These are phyloP conservation scores for Adansonia grandidieri DNA, from an alignment of 441 rosid genomes.

Conservation along the genomic window DNA sequence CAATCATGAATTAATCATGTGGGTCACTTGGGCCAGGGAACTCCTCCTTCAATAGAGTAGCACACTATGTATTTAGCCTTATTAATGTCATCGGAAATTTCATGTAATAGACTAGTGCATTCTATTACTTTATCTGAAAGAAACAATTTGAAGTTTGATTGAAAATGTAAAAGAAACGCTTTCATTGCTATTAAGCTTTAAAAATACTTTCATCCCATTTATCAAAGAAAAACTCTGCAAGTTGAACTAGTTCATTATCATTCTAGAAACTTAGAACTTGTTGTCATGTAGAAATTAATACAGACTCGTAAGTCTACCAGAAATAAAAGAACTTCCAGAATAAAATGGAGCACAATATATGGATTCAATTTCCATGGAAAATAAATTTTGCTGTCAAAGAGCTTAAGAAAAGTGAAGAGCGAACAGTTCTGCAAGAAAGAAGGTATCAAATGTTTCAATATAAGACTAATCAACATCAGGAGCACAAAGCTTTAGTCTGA, in stretches of 20 bases:
- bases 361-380: slow-evolving; percentile 8
- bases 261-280: not conserved
- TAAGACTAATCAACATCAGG: not conserved
- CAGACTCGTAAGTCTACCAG: slow-evolving; percentile 3
- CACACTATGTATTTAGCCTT: not conserved
- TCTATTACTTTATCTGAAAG: not conserved
- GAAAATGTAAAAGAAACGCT: slow-evolving; percentile 1
- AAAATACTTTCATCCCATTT: slow-evolving; percentile 9
- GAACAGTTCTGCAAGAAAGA: not conserved
- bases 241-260: too few species aligned
- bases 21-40: not conserved
- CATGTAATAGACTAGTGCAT: not conserved
- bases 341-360: not conserved
- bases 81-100: not conserved
- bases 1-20: not conserved
- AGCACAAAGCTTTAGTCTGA: not conserved
- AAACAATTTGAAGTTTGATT: slow-evolving; percentile 1
- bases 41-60: not conserved
- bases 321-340: slow-evolving; percentile 11
- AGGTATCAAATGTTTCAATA: slow-evolving; percentile 2
- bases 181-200: not conserved
- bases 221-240: slow-evolving; percentile 17
- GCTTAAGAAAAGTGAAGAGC: slow-evolving; percentile 3
- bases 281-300: slow-evolving; percentile 2
- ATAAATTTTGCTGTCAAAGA: not conserved